phyloP scores from a whole-genome alignment of 768 basidiomycete genomes.

The Calocybe indica region DNA sequence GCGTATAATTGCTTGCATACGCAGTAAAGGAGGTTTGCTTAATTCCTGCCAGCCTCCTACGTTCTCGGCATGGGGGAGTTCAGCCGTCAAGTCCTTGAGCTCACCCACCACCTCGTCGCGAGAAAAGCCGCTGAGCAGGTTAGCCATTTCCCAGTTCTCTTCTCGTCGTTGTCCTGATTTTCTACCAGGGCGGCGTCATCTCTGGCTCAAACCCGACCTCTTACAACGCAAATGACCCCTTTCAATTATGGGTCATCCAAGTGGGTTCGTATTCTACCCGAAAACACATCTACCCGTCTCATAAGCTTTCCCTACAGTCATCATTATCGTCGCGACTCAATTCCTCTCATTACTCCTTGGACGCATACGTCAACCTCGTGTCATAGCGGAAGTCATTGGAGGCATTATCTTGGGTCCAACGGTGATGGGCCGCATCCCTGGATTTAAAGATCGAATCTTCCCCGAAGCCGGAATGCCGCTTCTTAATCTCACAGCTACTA shows the following conservation, averaged over 20 bases:
- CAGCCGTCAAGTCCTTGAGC: constrained; percentile 26
- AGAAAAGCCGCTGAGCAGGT: constrained; percentile 46
- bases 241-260: constrained; percentile 75
- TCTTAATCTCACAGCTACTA: constrained; percentile 67
- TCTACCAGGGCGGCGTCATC: constrained; percentile 64
- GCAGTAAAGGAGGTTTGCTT: not conserved
- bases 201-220: constrained; percentile 66
- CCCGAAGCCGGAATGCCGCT: constrained; percentile 44
- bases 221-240: constrained; percentile 61
- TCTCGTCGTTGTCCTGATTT: not conserved
- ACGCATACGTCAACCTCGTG: constrained; percentile 81
- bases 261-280: constrained; percentile 38
- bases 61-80: constrained; percentile 42
- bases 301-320: constrained; percentile 33
- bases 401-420: constrained; percentile 82
- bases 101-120: constrained; percentile 25
- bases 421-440: constrained; percentile 74
- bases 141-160: not conserved
- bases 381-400: constrained; percentile 89
- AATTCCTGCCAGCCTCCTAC: not conserved
- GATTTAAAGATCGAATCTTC: constrained; percentile 60
- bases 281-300: not conserved
- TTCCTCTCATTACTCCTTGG: constrained; percentile 57
- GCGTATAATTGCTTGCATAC: not conserved
- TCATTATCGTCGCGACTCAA: constrained; percentile 80